Conservation (phyloP, 257 asterid species). For the Solanum arcanum region DNA sequence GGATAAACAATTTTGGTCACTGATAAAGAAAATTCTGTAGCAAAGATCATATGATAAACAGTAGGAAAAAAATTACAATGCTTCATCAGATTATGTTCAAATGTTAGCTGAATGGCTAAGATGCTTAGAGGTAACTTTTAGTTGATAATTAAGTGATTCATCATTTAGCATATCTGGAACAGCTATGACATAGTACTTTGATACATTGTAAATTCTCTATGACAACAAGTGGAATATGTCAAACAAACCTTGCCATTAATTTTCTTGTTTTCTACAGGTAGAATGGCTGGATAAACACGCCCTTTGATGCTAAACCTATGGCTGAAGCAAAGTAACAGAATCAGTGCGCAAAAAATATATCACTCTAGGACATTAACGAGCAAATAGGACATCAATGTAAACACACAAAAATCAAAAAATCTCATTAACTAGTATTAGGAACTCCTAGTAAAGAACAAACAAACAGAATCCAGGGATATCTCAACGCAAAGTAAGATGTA, state of each 20-base stretch:
- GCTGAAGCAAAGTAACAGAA: constrained; percentile 25
- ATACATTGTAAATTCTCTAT: not conserved
- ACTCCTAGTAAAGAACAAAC: not conserved
- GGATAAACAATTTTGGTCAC: not conserved
- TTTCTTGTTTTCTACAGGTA: constrained; percentile 45
- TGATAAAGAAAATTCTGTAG: not conserved
- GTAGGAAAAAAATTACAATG: not conserved
- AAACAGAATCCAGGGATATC: not conserved
- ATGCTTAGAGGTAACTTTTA: not conserved
- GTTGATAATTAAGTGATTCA: not conserved
- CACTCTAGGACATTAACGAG: not conserved
- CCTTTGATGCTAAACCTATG: constrained; percentile 76
- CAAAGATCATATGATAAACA: not conserved
- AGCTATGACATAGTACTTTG: not conserved
- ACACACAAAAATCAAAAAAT: not conserved
- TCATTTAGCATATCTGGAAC: not conserved
- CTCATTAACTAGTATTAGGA: not conserved
- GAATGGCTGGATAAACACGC: constrained; percentile 78
- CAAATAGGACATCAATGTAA: not conserved
- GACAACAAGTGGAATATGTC: not conserved
- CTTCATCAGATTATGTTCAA: not conserved
- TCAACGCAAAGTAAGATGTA: not conserved
- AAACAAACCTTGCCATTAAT: constrained; percentile 59
- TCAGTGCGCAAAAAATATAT: not conserved
- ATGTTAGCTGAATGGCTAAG: not conserved